Percentiles rank a stretch among this genome's conserved stretches.
Conservation (phyloP, 2,329 filamentous ascomycete genomes). For the Colletotrichum sp. region DNA sequence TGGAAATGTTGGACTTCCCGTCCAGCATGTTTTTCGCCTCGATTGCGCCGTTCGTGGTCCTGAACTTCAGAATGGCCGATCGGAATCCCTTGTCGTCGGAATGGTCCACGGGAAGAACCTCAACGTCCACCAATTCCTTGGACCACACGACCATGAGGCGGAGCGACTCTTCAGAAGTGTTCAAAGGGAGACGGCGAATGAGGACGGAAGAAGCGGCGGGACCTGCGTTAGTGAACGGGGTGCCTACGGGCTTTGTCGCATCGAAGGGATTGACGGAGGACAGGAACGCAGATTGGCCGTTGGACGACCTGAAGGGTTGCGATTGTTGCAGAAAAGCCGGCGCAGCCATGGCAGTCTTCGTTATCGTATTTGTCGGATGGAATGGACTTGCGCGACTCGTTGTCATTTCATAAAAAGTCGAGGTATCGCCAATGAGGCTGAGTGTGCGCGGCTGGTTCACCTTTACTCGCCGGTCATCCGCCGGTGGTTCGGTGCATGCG, state of each 20-base stretch:
- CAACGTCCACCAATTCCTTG: slow-evolving; percentile 56
- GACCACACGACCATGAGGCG: slow-evolving; percentile 64
- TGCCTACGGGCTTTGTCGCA: slow-evolving; percentile 42
- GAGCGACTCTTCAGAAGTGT: slow-evolving; percentile 58
- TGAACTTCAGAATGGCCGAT: slow-evolving; percentile 60
- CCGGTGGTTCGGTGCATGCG: slow-evolving; percentile 31
- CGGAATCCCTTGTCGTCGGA: slow-evolving; percentile 55
- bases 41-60: slow-evolving; percentile 54
- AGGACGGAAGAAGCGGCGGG: slow-evolving; percentile 46
- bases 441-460: slow-evolving; percentile 25
- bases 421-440: slow-evolving; percentile 27
- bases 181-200: slow-evolving; percentile 59
- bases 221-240: slow-evolving; percentile 40
- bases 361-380: slow-evolving; percentile 27
- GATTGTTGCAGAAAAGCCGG: slow-evolving; percentile 45
- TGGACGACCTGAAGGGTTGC: slow-evolving; percentile 44
- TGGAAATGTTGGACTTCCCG: slow-evolving; percentile 56
- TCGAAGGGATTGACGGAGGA: slow-evolving; percentile 40
- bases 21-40: slow-evolving; percentile 64
- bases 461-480: slow-evolving; percentile 33
- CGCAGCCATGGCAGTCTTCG: slow-evolving; percentile 48
- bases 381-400: slow-evolving; percentile 38
- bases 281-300: slow-evolving; percentile 35
- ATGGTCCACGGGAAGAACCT: slow-evolving; percentile 54
- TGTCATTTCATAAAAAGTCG: slow-evolving; percentile 23